phyloP scores from a whole-genome alignment of 495 filamentous ascomycete genomes.

The Aspergillus ellipticus region DNA sequence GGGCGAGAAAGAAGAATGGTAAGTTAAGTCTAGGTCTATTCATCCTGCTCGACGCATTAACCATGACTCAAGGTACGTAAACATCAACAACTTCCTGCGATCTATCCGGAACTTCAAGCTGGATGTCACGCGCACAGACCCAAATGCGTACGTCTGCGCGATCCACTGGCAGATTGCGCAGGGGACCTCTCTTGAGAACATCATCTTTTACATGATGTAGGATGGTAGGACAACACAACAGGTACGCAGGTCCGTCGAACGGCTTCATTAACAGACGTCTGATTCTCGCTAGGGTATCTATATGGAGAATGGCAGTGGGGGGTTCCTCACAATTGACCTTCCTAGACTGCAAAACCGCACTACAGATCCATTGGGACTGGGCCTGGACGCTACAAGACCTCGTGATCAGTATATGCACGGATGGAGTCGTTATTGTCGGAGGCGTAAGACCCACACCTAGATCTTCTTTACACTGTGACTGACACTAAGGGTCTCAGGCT shows the following conservation, averaged over 20 bases:
- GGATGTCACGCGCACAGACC: conserved; percentile 23
- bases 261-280: too few species aligned
- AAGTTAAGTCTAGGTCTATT: conserved; percentile 1
- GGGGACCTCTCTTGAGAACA: conserved; percentile 44
- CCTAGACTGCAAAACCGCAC: conserved; percentile 42
- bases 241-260: neutral
- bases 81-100: conserved; percentile 35
- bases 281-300: conserved; percentile 48
- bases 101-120: conserved; percentile 36
- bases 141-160: conserved; percentile 17
- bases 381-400: conserved; percentile 44
- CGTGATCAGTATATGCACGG: conserved; percentile 26
- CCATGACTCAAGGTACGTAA: conserved; percentile 7
- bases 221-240: conserved; percentile 10
- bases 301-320: conserved; percentile 36
- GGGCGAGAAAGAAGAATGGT: conserved; percentile 23
- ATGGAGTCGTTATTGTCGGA: conserved; percentile 21
- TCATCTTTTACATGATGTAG: conserved; percentile 46
- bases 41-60: neutral
- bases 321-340: conserved; percentile 47
- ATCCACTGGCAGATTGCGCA: conserved; percentile 44
- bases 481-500: conserved; percentile 8
- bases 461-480: neutral
- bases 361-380: conserved; percentile 58
- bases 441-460: conserved; percentile 7